Conservation (phyloP, 495 filamentous ascomycete genomes). For the Aspergillus sparsus region DNA sequence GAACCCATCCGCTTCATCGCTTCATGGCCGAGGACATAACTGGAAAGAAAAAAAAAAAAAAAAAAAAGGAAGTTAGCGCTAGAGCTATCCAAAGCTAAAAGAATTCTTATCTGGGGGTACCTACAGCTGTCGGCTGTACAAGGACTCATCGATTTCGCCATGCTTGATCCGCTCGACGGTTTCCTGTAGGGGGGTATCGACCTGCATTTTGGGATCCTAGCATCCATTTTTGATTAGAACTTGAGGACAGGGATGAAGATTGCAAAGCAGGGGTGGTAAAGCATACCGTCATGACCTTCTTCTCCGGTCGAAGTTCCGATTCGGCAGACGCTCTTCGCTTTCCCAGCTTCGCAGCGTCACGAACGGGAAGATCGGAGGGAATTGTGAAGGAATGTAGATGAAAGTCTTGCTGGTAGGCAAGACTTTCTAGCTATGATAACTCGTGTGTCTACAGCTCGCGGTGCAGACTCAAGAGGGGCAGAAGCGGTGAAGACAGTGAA, state of each 20-base stretch:
- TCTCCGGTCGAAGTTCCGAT: constrained; percentile 64
- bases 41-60: constrained; percentile 24
- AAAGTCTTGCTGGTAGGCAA: constrained; percentile 56
- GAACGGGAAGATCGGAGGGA: constrained; percentile 56
- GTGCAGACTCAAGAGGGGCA: constrained; percentile 34
- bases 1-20: constrained; percentile 99
- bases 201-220: constrained; percentile 78
- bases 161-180: constrained; percentile 60
- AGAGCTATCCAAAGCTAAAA: not conserved
- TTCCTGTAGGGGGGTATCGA: constrained; percentile 61
- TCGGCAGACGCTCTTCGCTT: constrained; percentile 83
- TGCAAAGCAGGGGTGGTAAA: not conserved
- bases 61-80: constrained; percentile 4
- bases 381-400: constrained; percentile 50
- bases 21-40: constrained; percentile 95
- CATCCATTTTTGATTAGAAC: not conserved
- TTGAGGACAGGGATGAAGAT: constrained; percentile 19
- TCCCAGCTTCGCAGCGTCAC: constrained; percentile 67
- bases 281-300: constrained; percentile 85
- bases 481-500: constrained; percentile 27
- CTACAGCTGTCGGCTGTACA: constrained; percentile 95
- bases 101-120: constrained; percentile 19
- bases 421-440: constrained; percentile 45
- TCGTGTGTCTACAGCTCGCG: constrained; percentile 31
- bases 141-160: constrained; percentile 87